phyloP scores from a whole-genome alignment of 2,329 filamentous ascomycete genomes.

The Fusarium miscanthi region DNA sequence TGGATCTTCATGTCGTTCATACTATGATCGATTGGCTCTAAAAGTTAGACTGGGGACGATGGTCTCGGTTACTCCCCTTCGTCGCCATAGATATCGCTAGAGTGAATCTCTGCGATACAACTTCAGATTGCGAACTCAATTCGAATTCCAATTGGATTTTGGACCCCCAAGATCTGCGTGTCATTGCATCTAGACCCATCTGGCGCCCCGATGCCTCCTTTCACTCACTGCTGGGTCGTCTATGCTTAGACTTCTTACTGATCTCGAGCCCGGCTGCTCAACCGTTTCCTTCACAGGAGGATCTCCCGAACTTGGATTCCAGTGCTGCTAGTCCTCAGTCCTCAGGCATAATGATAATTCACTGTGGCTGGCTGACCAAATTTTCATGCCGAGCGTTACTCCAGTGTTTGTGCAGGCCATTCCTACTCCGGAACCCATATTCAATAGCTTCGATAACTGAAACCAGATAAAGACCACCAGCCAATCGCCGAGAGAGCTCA shows the following conservation, averaged over 20 bases:
- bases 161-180: neutral
- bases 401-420: constrained; percentile 5
- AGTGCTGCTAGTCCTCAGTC: constrained; percentile 2
- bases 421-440: constrained; percentile 31
- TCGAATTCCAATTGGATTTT: neutral
- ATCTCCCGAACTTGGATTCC: neutral
- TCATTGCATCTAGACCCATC: constrained; percentile 3
- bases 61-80: neutral
- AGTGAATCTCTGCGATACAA: neutral
- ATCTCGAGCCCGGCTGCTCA: neutral
- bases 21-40: neutral
- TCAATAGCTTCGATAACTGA: neutral
- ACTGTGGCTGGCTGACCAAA: constrained; percentile 32
- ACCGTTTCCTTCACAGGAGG: neutral
- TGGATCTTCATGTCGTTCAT: neutral
- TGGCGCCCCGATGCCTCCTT: constrained; percentile 8
- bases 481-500: neutral
- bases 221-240: neutral
- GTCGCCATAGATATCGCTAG: neutral
- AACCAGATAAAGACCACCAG: neutral
- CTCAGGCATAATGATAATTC: constrained; percentile 17
- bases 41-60: neutral
- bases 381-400: constrained; percentile 18
- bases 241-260: constrained; percentile 7
- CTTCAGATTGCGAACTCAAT: neutral